A percentile compares a stretch with the other conserved stretches of the same genome.
Evolutionary conservation across 1,284 basidiomycete species (phyloP).

Genomic region (Mycocalia duriaeana): DNA sequence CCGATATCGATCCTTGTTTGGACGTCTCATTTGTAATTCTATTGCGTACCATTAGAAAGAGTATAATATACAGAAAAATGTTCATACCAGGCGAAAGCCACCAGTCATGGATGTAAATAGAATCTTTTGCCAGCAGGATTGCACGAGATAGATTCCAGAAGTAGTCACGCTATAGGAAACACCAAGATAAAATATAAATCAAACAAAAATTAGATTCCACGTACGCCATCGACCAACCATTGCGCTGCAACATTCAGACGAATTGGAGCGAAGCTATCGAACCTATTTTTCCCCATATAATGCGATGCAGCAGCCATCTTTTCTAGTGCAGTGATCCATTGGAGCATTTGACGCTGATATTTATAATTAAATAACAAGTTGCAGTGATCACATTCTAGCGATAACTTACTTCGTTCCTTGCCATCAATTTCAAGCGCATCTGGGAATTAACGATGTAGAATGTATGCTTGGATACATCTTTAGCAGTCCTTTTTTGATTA

Average conservation of each 20-base stretch:
- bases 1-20: constrained; percentile 82
- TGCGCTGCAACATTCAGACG: constrained; percentile 91
- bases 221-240: constrained; percentile 97
- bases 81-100: constrained; percentile 80
- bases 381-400: neutral
- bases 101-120: constrained; percentile 94
- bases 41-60: no score
- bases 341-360: constrained; percentile 86
- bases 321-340: constrained; percentile 94
- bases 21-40: constrained; percentile 84
- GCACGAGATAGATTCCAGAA: constrained; percentile 97
- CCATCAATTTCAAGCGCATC: constrained; percentile 82
- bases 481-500: constrained; percentile 39
- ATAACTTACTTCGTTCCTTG: constrained; percentile 73
- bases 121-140: constrained; percentile 85
- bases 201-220: constrained; percentile 21
- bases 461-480: constrained; percentile 82
- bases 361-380: neutral
- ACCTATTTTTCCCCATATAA: constrained; percentile 81
- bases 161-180: constrained; percentile 74
- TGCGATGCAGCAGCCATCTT: constrained; percentile 74
- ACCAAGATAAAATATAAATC: constrained; percentile 1
- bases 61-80: no score
- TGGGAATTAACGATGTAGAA: constrained; percentile 94
- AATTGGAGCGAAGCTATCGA: constrained; percentile 93